These are phyloP conservation scores for Auxenochlorella pyrenoidosa DNA, from an alignment of 139 green algal species.

Conservation along the genomic window DNA sequence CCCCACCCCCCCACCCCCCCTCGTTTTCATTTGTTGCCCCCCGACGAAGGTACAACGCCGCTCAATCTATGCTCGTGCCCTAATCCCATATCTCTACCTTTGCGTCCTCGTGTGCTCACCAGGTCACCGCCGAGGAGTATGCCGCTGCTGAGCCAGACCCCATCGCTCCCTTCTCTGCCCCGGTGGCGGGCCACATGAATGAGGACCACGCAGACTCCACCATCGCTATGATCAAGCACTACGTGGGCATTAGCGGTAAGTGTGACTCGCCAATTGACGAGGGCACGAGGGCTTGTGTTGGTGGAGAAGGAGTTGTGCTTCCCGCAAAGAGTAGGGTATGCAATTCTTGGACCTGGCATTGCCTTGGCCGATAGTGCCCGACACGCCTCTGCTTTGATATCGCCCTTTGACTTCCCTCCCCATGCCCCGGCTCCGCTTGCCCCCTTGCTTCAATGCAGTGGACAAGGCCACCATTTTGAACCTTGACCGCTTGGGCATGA, in stretches of 20 bases:
- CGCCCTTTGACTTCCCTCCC: no score
- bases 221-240: constrained; percentile 71
- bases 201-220: constrained; percentile 56
- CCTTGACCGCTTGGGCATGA: constrained; percentile 80
- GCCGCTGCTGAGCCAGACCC: constrained; percentile 69
- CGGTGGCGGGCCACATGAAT: constrained; percentile 87
- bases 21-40: no score
- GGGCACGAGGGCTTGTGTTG: no score
- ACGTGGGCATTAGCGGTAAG: constrained; percentile 52
- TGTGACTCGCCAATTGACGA: not conserved
- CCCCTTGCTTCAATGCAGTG: not conserved
- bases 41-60: no score
- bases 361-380: no score
- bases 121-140: constrained; percentile 24
- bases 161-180: constrained; percentile 72
- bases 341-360: not conserved
- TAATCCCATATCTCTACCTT: not conserved
- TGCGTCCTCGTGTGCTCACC: not conserved
- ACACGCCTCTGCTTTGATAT: no score
- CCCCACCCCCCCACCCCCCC: no score
- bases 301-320: no score
- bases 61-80: no score
- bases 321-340: no score
- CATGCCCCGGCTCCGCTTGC: no score
- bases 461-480: constrained; percentile 60